These are phyloP conservation scores for Phoma sp. DNA, from an alignment of 2,329 filamentous ascomycete genomes.

Conservation along the genomic window DNA sequence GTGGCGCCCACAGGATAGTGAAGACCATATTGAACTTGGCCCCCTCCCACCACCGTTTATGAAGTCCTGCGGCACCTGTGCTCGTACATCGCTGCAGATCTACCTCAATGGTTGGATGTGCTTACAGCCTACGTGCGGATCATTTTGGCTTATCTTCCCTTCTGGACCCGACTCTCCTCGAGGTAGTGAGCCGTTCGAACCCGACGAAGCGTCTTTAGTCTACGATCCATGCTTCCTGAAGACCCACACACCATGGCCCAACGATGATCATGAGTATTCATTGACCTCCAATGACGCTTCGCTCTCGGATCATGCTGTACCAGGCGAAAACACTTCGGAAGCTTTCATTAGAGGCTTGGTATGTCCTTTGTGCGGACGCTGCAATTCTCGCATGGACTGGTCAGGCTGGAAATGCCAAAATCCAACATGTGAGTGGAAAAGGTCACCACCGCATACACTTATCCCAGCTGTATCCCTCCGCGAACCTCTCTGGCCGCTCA, in stretches of 20 bases:
- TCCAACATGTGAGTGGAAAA: conserved; percentile 56
- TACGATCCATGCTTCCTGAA: conserved; percentile 67
- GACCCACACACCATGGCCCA: conserved; percentile 56
- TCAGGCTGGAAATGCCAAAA: conserved; percentile 66
- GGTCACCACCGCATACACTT: conserved; percentile 41
- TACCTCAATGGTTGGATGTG: conserved; percentile 65
- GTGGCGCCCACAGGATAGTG: conserved; percentile 59
- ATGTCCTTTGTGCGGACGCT: conserved; percentile 68
- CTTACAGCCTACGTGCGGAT: conserved; percentile 57
- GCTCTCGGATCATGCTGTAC: conserved; percentile 44
- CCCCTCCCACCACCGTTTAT: conserved; percentile 39
- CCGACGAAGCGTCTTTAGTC: conserved; percentile 47
- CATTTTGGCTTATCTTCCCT: conserved; percentile 60
- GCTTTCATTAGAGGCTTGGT: conserved; percentile 68
- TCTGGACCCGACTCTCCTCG: neutral
- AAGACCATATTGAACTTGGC: conserved; percentile 39
- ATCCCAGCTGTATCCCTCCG: conserved; percentile 37
- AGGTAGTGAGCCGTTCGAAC: conserved; percentile 30
- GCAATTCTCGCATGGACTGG: conserved; percentile 67
- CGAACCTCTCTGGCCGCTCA: conserved; percentile 47
- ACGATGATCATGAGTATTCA: conserved; percentile 47
- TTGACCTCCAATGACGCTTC: conserved; percentile 33
- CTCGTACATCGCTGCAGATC: conserved; percentile 41
- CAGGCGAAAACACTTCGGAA: conserved; percentile 57
- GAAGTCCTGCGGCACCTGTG: conserved; percentile 47